Conservation (phyloP, 306 rosid species). For the Castanea mollissima region DNA sequence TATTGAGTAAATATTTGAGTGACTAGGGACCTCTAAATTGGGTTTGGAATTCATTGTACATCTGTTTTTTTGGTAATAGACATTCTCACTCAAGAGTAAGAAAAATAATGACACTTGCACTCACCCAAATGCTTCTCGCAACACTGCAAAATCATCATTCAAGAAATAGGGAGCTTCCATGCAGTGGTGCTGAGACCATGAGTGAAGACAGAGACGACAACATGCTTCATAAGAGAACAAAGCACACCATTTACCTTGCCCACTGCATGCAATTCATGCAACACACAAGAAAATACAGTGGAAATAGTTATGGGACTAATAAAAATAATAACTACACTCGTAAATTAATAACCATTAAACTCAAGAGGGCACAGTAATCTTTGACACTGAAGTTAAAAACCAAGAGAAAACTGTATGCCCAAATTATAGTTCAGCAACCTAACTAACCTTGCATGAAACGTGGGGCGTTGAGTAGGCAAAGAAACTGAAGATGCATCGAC, state of each 20-base stretch:
- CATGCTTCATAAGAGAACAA: conserved; percentile 35
- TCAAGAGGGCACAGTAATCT: no score
- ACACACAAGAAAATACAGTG: not conserved
- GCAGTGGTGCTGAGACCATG: conserved; percentile 22
- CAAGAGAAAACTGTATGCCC: not conserved
- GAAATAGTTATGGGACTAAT: not conserved
- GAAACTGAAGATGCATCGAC: not conserved
- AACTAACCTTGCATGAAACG: conserved; percentile 29
- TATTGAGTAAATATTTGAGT: no score
- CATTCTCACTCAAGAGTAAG: not conserved
- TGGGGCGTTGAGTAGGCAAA: conserved; percentile 10
- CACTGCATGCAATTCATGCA: conserved; percentile 17
- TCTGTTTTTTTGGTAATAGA: no score
- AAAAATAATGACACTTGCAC: conserved; percentile 1
- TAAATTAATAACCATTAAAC: no score
- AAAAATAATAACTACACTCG: not conserved
- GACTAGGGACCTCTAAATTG: no score
- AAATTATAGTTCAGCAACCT: conserved; percentile 1
- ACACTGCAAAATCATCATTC: conserved; percentile 31
- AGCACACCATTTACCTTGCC: conserved; percentile 30
- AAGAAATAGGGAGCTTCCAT: conserved; percentile 31
- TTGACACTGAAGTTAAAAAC: no score
- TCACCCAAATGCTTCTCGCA: conserved; percentile 42
- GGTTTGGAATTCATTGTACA: no score
- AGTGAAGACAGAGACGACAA: conserved; percentile 35